Base-by-base conservation (phyloP, 75 land plant species). In the Sequoia sempervirens region DNA sequence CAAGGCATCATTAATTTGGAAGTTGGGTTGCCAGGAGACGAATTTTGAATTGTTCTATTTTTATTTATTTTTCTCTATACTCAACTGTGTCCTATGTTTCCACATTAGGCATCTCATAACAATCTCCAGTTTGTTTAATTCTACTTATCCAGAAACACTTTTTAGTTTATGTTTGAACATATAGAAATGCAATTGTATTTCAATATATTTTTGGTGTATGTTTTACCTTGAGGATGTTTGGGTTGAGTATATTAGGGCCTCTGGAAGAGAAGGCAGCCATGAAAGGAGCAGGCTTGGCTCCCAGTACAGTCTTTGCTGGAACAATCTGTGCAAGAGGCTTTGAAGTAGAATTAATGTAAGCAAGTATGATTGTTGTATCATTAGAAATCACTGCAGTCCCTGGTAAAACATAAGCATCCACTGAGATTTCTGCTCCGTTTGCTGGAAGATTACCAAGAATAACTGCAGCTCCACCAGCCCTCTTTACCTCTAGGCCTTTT, bases 141-240 rank as follows among this genome's bases (percentile, higher is more conserved):
- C 11, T 46, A 41, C 81, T 15, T 17, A 18, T 15, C 5, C 17
- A 4, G 34, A 74, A 1, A 74, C 38, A 0, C 76, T 20, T 12
- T 74, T 17, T 23, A 75, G 18, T 15, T 75, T 15, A 75, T 14
- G 9, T 14, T 36, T 18, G 6, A 34, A 34, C 15, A 34, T 18
- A 34, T 38, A 38, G 8, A 17, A 76, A 40, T 1, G 41, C 20
- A 76, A 76, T 37, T 5, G 26, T 32, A 46, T 12, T 80, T 47
- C n/a, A 43, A 43, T 8, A 28, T 0, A 15, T 36, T 32, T 15
- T 17, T 34, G 40, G 75, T 32, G 32, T 28, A 20, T 15, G 2
- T 34, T 14, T 7, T 89, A 94, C 97, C 96, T 95, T 95, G 83
- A 94, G 88, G 82, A 94, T 87, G 85, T 94, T 83, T n/a, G 93